Evolutionary conservation across 2,329 filamentous ascomycete genomes (phyloP), one percentile per base, ranked within the genome.

Genomic region (Remersonia thermophila): DNA sequence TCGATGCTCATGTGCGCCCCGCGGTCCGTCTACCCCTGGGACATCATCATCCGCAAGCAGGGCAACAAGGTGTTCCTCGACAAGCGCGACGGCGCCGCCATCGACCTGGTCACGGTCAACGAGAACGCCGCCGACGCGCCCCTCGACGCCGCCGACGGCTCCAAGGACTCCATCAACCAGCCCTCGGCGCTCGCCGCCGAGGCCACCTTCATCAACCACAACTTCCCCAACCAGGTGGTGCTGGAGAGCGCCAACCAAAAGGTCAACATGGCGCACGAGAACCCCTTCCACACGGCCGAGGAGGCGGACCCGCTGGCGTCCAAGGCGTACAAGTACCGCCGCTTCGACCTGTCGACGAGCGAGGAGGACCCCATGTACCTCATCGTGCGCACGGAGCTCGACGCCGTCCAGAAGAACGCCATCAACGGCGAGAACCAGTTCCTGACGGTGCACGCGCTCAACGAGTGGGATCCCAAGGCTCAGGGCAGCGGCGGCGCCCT

Each of bases 1-100:
- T 96, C 89, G 48, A 96, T 95, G 86, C 80, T 98, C 53, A 98
- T 98, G 91, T 98, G 91, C 65, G 79, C 91, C 35, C 83, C 91
- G 41, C 84, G 93, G 54, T 94, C 85, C 39, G 84, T 98, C 45
- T 96, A 96, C 69, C 87, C 87, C 30, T 98, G 91, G 91, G 91
- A 98, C 62, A 80, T 98, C 52, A 81, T 98, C 56, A 93, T 98
- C 55, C 70, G 85, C 45, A 80, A 83, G 60, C 85, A 93, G 60
- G 85, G 83, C 60, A 83, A 87, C 76, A 95, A 95, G 75, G 78
- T 98, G 62, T 98, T 86, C 77, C 78, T 98, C 48, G 91, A 98
- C 73, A 98, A 98, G 78, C 84, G 91, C 48, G 87, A 95, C 43
- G 89, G 87, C 53, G 86, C 87, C 41, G 83, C 82, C 40, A 76